A percentile compares a stretch with the other conserved stretches of the same genome.
phyloP scores from a whole-genome alignment of 306 rosid species.

The Boehmeria nivea region DNA sequence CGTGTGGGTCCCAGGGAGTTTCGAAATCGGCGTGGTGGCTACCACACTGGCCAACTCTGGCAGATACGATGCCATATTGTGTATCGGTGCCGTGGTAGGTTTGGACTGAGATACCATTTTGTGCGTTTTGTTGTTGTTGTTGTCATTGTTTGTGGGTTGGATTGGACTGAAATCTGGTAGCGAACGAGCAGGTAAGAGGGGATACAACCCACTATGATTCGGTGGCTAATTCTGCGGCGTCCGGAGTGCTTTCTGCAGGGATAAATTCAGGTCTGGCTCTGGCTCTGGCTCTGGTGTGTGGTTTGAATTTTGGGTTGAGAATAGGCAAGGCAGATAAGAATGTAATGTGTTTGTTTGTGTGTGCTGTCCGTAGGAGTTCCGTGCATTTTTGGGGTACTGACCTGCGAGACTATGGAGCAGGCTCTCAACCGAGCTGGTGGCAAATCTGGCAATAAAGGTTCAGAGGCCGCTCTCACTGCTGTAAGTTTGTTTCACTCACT shows the following conservation, averaged over 20 bases:
- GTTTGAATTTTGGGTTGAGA: too few relatives aligned
- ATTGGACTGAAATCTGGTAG: not conserved
- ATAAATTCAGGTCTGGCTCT: slow-evolving; percentile 75
- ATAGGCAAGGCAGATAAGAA: too few relatives aligned
- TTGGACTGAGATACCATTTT: not conserved
- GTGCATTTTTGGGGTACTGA: too few relatives aligned
- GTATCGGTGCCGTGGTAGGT: slow-evolving; percentile 95
- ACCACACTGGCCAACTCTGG: slow-evolving; percentile 63
- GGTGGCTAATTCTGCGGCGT: slow-evolving; percentile 85
- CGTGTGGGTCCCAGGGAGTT: slow-evolving; percentile 97
- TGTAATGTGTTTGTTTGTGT: too few relatives aligned
- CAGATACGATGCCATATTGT: slow-evolving; percentile 70
- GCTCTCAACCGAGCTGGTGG: too few relatives aligned
- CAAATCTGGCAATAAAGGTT: too few relatives aligned
- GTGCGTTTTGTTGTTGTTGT: slow-evolving; percentile 13
- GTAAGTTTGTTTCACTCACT: too few relatives aligned
- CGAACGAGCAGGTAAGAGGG: slow-evolving; percentile 58
- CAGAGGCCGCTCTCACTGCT: too few relatives aligned
- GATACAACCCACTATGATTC: slow-evolving; percentile 95
- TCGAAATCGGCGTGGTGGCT: slow-evolving; percentile 81
- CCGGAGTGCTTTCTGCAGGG: slow-evolving; percentile 93
- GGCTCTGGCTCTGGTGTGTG: too few relatives aligned
- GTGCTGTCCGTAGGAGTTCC: too few relatives aligned
- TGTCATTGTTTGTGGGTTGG: too few relatives aligned
- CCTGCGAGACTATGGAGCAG: too few relatives aligned